Evolutionary conservation across 177 flowering plant species (phyloP).

Genomic region (Vitis hybrid): DNA sequence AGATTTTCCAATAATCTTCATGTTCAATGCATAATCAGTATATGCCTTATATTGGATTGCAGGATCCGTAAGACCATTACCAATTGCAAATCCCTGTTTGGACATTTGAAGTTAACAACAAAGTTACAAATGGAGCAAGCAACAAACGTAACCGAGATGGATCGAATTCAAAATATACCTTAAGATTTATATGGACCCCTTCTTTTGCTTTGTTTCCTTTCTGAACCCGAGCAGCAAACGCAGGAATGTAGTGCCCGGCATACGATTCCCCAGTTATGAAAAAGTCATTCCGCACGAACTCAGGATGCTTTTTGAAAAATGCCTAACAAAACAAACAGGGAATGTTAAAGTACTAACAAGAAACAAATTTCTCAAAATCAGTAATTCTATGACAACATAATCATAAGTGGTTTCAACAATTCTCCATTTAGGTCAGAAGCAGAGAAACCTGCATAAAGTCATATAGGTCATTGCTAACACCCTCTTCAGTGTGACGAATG

Average conservation of each 20-base stretch:
- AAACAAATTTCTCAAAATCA: background rate
- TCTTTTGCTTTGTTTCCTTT: conserved; percentile 28
- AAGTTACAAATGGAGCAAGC: background rate
- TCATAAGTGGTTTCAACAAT: no score
- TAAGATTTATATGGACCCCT: conserved; percentile 79
- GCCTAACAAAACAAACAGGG: conserved; percentile 36
- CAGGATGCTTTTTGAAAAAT: conserved; percentile 72
- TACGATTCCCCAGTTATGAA: conserved; percentile 96
- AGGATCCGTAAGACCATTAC: conserved; percentile 65
- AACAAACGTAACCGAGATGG: background rate
- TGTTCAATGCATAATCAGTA: conserved; percentile 51
- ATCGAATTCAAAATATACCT: conserved; percentile 34
- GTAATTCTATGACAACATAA: background rate
- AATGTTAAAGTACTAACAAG: background rate
- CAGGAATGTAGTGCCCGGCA: conserved; percentile 96
- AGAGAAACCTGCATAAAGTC: conserved; percentile 58
- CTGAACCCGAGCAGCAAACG: conserved; percentile 67
- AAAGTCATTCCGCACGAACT: conserved; percentile 68
- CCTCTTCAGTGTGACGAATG: conserved; percentile 67
- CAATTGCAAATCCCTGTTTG: conserved; percentile 64
- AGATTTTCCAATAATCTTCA: conserved; percentile 30
- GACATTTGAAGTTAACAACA: conserved; percentile 1
- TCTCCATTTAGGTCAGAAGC: background rate
- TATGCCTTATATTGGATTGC: conserved; percentile 60
- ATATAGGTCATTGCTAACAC: conserved; percentile 83